Conservation (phyloP, 306 rosid genomes). For the Ceratonia siliqua region DNA sequence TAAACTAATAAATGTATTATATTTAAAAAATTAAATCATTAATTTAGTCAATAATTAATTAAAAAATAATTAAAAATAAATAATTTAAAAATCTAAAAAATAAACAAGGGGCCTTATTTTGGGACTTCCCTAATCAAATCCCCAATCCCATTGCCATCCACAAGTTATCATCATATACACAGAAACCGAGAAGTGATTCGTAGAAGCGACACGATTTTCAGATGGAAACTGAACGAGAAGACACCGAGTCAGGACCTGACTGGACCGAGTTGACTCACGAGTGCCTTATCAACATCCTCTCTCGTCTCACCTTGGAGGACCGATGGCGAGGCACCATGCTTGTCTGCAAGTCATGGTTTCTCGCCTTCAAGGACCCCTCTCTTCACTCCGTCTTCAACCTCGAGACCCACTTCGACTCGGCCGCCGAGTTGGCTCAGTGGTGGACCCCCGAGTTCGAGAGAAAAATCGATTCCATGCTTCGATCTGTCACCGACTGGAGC, state of each 20-base stretch:
- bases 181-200: neutral
- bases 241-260: slow-evolving; percentile 34
- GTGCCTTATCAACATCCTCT: slow-evolving; percentile 70
- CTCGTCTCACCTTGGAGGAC: slow-evolving; percentile 64
- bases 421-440: slow-evolving; percentile 55
- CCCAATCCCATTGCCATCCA: no score
- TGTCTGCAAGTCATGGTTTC: slow-evolving; percentile 76
- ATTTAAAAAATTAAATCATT: no score
- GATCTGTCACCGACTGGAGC: slow-evolving; percentile 61
- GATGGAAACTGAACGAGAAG: slow-evolving; percentile 35
- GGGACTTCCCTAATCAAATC: no score
- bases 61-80: no score
- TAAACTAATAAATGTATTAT: no score
- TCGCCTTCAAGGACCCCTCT: slow-evolving; percentile 64
- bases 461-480: slow-evolving; percentile 76
- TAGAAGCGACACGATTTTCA: neutral
- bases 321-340: slow-evolving; percentile 78
- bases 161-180: neutral
- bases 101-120: neutral
- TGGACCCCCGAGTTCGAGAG: slow-evolving; percentile 70
- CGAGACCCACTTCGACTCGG: slow-evolving; percentile 52
- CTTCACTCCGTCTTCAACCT: slow-evolving; percentile 66
- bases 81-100: no score
- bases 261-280: slow-evolving; percentile 85
- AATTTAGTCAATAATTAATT: no score